These are phyloP conservation scores for Sclerotinia minor DNA, from an alignment of 2,329 filamentous ascomycete genomes.

Conservation along the genomic window DNA sequence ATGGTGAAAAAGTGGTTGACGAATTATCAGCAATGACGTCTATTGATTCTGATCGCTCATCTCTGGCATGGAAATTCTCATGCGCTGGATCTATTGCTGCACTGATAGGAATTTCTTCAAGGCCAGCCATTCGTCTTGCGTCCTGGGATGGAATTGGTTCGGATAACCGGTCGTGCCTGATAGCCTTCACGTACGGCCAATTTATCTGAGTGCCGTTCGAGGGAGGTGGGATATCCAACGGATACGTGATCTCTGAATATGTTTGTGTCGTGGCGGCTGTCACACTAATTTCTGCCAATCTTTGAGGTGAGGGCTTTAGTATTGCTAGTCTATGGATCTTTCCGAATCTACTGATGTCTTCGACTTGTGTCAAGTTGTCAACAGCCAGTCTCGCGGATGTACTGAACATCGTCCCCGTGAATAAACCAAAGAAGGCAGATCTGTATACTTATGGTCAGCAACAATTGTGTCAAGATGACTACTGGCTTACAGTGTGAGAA, in stretches of 20 bases:
- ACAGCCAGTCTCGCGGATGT: slow-evolving; percentile 70
- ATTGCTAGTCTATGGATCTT: slow-evolving; percentile 75
- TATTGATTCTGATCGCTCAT: background rate
- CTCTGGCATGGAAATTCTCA: background rate
- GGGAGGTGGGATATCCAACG: slow-evolving; percentile 44
- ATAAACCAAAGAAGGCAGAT: slow-evolving; percentile 74
- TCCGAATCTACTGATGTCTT: slow-evolving; percentile 63
- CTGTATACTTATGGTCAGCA: slow-evolving; percentile 34
- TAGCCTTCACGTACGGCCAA: slow-evolving; percentile 17
- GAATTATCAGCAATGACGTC: background rate
- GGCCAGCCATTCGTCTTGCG: slow-evolving; percentile 17
- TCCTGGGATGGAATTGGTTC: slow-evolving; percentile 14
- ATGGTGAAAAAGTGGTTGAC: background rate
- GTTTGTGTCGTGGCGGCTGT: slow-evolving; percentile 46
- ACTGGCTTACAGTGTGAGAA: slow-evolving; percentile 59
- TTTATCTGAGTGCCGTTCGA: background rate
- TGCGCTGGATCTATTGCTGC: background rate
- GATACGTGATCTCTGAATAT: slow-evolving; percentile 60
- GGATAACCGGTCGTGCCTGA: slow-evolving; percentile 20
- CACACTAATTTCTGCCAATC: slow-evolving; percentile 32
- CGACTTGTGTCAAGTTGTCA: slow-evolving; percentile 80
- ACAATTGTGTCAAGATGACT: slow-evolving; percentile 17
- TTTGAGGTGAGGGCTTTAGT: slow-evolving; percentile 51
- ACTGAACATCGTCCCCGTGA: slow-evolving; percentile 72
- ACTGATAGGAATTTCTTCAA: background rate